Base-by-base conservation (phyloP, 768 basidiomycete genomes). In the Serendipita vermifera region DNA sequence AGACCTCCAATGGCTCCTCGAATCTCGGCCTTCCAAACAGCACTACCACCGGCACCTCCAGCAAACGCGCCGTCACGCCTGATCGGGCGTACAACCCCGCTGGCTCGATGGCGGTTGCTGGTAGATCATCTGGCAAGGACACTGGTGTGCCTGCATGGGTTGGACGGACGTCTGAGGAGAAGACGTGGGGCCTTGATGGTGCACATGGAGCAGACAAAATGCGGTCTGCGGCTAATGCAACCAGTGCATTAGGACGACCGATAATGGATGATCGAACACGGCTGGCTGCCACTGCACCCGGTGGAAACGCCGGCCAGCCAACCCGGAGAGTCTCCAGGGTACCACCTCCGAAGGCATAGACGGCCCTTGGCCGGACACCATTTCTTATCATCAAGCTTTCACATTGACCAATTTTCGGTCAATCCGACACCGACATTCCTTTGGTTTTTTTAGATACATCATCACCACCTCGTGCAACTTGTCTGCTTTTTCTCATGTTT, bases 1-100 rank as follows among this genome's bases (percentile, higher is more conserved):
- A 51, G 24, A 29, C 5, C 7, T 51, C 46, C 46, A 9, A 51
- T 51, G 46, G 46, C 46, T n/a, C n/a, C 20, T 51, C 46, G n/a
- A 20, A 17, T 5, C 39, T 41, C 39, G 15, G 17, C 15, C 17
- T 26, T 41, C 17, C 39, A 5, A n/a, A 20, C 39, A 41, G 17
- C 15, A n/a, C 1, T 2, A 51, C 46, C 4, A 22, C 46, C 4
- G 7, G 14, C 11, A 11, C 41, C 11, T 11, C 41, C 11, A 11
- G 22, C 15, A 51, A 51, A 26, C 46, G 46, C 9, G 27, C 46
- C 9, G 7, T 51, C 9, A 20, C 17, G 2, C 46, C 46, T 22
- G 46, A 51, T 22, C 46, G 27, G 24, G 46, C 15, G 20, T 51
- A 51, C 22, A 51, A 20, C 22, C 46, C 46, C n/a, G 46, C 24